Base-by-base conservation (phyloP, 2,329 filamentous ascomycete species). In the Waltergamsia citrina region DNA sequence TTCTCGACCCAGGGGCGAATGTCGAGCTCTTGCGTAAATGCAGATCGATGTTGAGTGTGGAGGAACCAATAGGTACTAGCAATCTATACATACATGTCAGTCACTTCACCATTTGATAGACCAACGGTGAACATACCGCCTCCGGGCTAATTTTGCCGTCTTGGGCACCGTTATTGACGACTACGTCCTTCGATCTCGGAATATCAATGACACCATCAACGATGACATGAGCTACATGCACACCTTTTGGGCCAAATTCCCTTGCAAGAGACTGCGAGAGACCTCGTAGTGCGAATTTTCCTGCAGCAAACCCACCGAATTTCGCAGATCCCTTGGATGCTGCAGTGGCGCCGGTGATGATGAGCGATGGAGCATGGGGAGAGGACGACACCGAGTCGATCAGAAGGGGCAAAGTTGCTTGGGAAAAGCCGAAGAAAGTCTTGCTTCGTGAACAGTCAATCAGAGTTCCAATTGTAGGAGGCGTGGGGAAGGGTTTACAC, bases 161-260 rank as follows among this genome's bases (percentile, higher is more conserved):
- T 26, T 63, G 56, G 5, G 53, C 60, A 5, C 65, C 63, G 9
- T 58, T 49, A 45, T 74, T 69, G n/a, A 56, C 50, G 18, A 46
- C 51, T 29, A 46, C 51, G 0, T 67, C 69, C 53, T 78, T 80
- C 2, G 78, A 81, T 41, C 73, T 65, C 1, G 83, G 82, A 35
- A 83, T 87, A 53, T 93, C 82, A 53, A 94, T 94, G 2, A 85
- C 71, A 0, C 85, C 87, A 50, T 94, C 87, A 35, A 93, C 79
- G 39, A 94, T 76, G 5, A 80, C 77, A 58, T 93, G 85, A 1
- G 81, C 74, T 2, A 94, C 81, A 54, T 94, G 87, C 2, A 94
- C 72, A 3, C 87, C 87, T 53, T 84, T 67, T 0, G 87, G 85
- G 0, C 82, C 84, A 54, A 92, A 94, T 53, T 94, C 87, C 36